Evolutionary conservation across 192 early-diverging fungal genomes (phyloP), one percentile per base, ranked within the genome.

Genomic region (Allomyces macrogynus): DNA sequence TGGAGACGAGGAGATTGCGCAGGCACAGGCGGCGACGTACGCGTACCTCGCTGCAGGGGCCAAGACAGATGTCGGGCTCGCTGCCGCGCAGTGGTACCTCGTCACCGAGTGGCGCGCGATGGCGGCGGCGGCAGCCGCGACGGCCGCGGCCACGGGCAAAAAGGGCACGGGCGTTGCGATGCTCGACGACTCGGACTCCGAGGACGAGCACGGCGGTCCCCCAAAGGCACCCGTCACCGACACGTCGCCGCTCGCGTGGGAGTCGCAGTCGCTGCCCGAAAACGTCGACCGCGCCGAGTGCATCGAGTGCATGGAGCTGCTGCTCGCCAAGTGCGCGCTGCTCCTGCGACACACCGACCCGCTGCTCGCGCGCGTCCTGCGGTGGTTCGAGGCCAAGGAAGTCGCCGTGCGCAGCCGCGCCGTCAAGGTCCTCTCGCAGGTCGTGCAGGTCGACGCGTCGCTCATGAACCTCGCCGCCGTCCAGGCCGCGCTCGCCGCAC

Each of bases 381-480:
- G 20, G 49, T 57, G 49, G 49, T 57, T 57, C 49, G 49, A 57
- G 49, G 49, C 49, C 49, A 57, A 57, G 49, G 49, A 57, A n/a
- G 49, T 57, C 49, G 16, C 49, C 16, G 49, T 57, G 5, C 49
- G 49, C 49, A 20, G 16, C 16, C 49, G 49, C 49, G 49, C 49
- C 12, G 49, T 57, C 49, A 57, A 57, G 49, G 49, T 57, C 16
- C 49, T 57, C 16, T 20, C 49, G 49, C 16, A 14, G 16, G 49
- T 57, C 12, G 49, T 57, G 12, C 49, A 57, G 20, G 49, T 20
- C 4, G 49, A 57, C 20, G 16, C 49, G 16, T 20, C 16, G 16
- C 20, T 57, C 16, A 57, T 57, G 49, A n/a, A 57, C 16, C 49
- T 57, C 2, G 16, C 49, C 12, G 12, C 12, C 49, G 20, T 57